These are phyloP conservation scores for Vishniacozyma victoriae DNA, from an alignment of 768 basidiomycete genomes.

Conservation along the genomic window DNA sequence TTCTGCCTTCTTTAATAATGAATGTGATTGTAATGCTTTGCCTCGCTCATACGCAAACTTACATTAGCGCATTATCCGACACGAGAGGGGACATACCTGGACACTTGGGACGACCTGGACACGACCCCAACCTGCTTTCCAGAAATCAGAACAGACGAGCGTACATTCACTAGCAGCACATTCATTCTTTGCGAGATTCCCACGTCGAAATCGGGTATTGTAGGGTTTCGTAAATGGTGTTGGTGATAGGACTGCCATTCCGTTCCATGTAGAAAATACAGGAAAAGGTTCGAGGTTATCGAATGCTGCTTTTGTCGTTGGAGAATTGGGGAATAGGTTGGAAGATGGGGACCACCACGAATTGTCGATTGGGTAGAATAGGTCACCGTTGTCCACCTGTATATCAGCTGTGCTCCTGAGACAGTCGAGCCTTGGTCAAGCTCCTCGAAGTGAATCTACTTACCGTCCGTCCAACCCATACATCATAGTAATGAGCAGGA, in stretches of 20 bases:
- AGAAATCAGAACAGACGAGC: constrained; percentile 37
- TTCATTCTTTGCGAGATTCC: constrained; percentile 25
- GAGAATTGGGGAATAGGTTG: constrained; percentile 33
- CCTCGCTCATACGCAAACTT: constrained; percentile 43
- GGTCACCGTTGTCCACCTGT: constrained; percentile 36
- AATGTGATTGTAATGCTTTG: constrained; percentile 26
- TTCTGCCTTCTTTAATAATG: constrained; percentile 21
- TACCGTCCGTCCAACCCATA: constrained; percentile 45
- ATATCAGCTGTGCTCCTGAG: neutral
- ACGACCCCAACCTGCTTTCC: constrained; percentile 38
- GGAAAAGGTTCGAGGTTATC: constrained; percentile 37
- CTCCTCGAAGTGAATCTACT: no score
- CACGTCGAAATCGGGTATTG: constrained; percentile 40
- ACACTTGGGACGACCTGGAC: constrained; percentile 44
- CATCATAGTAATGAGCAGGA: constrained; percentile 45
- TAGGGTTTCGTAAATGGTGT: constrained; percentile 39
- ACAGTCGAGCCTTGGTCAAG: no score
- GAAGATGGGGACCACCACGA: constrained; percentile 42
- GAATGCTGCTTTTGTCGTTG: constrained; percentile 16
- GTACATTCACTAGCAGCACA: constrained; percentile 43
- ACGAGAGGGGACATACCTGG: constrained; percentile 33
- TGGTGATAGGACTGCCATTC: constrained; percentile 38
- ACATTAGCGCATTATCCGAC: neutral
- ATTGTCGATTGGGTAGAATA: constrained; percentile 43
- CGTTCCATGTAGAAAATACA: constrained; percentile 45